Evolutionary conservation across 495 filamentous ascomycete genomes (phyloP), one percentile per base, ranked within the genome.

Genomic region (Penicillium cinerascens): DNA sequence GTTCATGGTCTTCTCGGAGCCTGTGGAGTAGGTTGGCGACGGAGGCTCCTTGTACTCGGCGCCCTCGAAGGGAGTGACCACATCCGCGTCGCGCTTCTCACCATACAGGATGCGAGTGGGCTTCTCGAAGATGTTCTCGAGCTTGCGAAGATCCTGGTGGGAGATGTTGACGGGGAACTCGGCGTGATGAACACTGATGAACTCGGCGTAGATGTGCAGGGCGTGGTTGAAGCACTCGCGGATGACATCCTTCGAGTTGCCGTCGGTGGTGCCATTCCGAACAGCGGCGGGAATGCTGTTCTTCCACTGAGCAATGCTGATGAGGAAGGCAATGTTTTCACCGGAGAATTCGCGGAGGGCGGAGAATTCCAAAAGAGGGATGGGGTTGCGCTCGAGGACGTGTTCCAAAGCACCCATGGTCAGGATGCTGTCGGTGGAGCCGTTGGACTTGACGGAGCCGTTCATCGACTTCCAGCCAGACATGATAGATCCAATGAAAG

Each of bases 301-400:
- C 56, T 79, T 82, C 80, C 82, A 87, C 26, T 79, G 72, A 15
- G 77, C 63, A 20, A 85, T 73, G 49, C 72, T 66, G 23, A 73
- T 82, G 1, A 87, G 75, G 72, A 87, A 87, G 52, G 80, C 76
- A 43, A 87, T 81, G 67, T 87, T 87, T 63, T 87, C 84, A 26
- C 80, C 83, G 16, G 82, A 85, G 61, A 87, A 85, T 49, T 87
- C 84, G 49, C 76, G 70, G 6, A 76, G 72, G 6, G 84, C 81
- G 4, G 83, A 80, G 66, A 85, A 87, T 29, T 77, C 58, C 33
- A 80, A 79, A 0, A 87, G 74, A 2, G 77, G 75, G 5, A 70
- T 67, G 3, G 80, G 75, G 64, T 83, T 81, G 49, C 71, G 74
- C 26, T 69, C 60, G 0, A 87, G 73, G 44, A 78, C 77, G 52